A percentile compares a stretch with the other conserved stretches of the same genome.
These are phyloP conservation scores for Endothia cerciana DNA, from an alignment of 2,329 filamentous ascomycete genomes.

Conservation along the genomic window DNA sequence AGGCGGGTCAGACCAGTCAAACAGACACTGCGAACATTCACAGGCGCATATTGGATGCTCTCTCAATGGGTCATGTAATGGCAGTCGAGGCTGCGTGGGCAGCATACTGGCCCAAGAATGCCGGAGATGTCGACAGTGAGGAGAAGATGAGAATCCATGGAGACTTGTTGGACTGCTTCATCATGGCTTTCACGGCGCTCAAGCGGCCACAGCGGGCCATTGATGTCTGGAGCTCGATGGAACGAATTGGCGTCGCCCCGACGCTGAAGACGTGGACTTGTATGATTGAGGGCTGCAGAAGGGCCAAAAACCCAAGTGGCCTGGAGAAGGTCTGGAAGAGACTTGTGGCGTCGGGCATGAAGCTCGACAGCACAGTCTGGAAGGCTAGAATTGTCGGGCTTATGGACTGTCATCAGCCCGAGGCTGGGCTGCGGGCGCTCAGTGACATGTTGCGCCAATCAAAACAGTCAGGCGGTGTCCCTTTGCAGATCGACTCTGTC, in stretches of 20 bases:
- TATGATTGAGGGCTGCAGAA: slow-evolving; percentile 73
- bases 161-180: slow-evolving; percentile 41
- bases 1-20: background rate
- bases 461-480: slow-evolving; percentile 35
- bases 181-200: slow-evolving; percentile 40
- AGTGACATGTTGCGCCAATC: slow-evolving; percentile 63
- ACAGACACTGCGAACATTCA: slow-evolving; percentile 28
- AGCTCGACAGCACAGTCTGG: slow-evolving; percentile 71
- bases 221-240: slow-evolving; percentile 48
- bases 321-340: slow-evolving; percentile 70
- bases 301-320: slow-evolving; percentile 59
- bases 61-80: slow-evolving; percentile 34
- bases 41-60: slow-evolving; percentile 34
- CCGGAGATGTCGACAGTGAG: slow-evolving; percentile 27
- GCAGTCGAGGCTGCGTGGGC: slow-evolving; percentile 36
- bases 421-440: slow-evolving; percentile 65
- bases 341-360: slow-evolving; percentile 59
- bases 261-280: slow-evolving; percentile 70
- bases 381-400: slow-evolving; percentile 70
- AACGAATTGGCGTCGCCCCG: slow-evolving; percentile 55
- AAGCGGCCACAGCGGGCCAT: slow-evolving; percentile 37
- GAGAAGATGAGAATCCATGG: slow-evolving; percentile 28
- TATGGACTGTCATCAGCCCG: slow-evolving; percentile 56
- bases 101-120: slow-evolving; percentile 36
- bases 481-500: slow-evolving; percentile 57